Base-by-base conservation (phyloP, 1,284 basidiomycete genomes). In the Neotropicomus parvogracilis region DNA sequence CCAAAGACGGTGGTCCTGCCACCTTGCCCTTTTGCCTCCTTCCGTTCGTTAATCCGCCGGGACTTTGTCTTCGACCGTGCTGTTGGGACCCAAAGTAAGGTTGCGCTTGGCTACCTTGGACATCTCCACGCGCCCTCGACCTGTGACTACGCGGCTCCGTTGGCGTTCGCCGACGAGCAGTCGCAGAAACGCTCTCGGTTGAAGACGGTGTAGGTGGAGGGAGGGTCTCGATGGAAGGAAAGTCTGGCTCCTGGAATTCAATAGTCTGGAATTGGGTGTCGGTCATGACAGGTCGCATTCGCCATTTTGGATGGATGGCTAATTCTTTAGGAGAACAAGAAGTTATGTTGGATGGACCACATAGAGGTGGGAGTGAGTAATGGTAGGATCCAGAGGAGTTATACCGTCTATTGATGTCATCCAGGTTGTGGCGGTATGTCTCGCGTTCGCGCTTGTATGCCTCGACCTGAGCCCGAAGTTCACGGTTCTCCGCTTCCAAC, bases 191-290 rank as follows among this genome's bases (percentile, higher is more conserved):
- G 7, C 36, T 37, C 26, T 54, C 48, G 4, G 50, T 39, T 16
- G 59, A 44, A 20, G 63, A 44, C 10, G 49, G 46, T 4, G 48
- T 42, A 3, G 9, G 21, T 12, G 36, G n/a, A 35, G 40, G 52
- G 4, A 65, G 49, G 6, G 48, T 51, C 38, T 59, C 62, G 0
- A 59, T 59, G 12, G 62, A 55, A 13, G 57, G 52, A 27, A 46
- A 9, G 12, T 53, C 52, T 13, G 43, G 40, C 16, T 60, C 54
- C 14, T 38, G 48, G 12, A 4, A 3, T 5, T 32, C 41, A 11
- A 31, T 32, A 21, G 42, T 3, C 11, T 38, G 53, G n/a, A 19
- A 14, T 17, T 17, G 49, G 27, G 3, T 28, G 7, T 60, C 44
- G 9, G 35, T 10, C 10, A 14, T 6, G 21, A 26, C 2, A 16